These are phyloP conservation scores for Echium plantagineum DNA, from an alignment of 257 asterid species.

Conservation along the genomic window DNA sequence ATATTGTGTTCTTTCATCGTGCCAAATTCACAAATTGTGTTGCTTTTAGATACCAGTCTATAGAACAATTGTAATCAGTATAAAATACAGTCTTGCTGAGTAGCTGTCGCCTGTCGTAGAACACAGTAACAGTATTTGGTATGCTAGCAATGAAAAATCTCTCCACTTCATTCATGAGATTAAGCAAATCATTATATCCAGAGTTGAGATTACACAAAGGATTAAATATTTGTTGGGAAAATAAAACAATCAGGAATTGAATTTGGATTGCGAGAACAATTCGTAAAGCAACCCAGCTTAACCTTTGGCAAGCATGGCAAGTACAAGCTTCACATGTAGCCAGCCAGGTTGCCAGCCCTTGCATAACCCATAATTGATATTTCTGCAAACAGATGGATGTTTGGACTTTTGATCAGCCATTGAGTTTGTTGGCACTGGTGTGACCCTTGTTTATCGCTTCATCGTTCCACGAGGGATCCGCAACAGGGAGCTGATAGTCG, in stretches of 20 bases:
- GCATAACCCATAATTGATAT: constrained; percentile 5
- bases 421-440: constrained; percentile 8
- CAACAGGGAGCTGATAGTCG: constrained; percentile 71
- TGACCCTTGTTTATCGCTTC: constrained; percentile 23
- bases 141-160: constrained; percentile 7
- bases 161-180: constrained; percentile 11
- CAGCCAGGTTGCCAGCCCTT: constrained; percentile 1
- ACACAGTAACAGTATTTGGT: too few species aligned
- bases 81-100: too few species aligned
- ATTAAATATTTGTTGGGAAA: background rate
- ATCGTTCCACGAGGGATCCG: constrained; percentile 59
- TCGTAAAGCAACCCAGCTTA: background rate
- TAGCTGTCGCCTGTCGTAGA: too few species aligned
- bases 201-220: too few species aligned
- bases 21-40: too few species aligned
- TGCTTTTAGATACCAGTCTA: too few species aligned
- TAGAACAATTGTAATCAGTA: too few species aligned
- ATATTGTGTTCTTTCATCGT: too few species aligned
- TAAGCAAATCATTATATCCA: constrained; percentile 1
- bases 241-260: background rate
- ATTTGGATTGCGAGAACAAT: background rate
- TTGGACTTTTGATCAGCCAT: constrained; percentile 3
- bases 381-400: background rate
- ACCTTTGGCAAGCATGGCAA: constrained; percentile 3
- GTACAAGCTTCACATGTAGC: background rate